phyloP scores from a whole-genome alignment of 495 filamentous ascomycete genomes.

The Xylaria scruposa region DNA sequence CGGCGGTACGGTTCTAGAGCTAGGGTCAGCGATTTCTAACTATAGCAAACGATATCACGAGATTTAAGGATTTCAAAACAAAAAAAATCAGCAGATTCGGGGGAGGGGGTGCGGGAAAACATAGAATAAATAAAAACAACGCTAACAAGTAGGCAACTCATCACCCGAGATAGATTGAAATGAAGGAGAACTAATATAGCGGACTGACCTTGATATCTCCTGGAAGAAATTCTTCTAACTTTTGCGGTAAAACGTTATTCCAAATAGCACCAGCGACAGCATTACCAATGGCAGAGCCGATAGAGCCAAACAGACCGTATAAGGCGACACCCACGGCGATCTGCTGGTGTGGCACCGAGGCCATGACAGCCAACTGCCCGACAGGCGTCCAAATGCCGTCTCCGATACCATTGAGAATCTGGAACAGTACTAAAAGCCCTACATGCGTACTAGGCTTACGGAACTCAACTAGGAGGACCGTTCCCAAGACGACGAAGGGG shows the following conservation, averaged over 20 bases:
- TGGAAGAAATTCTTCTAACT: slow-evolving; percentile 63
- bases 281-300: slow-evolving; percentile 71
- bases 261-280: slow-evolving; percentile 73
- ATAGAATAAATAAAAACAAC: too few species aligned
- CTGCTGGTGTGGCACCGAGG: slow-evolving; percentile 65
- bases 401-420: slow-evolving; percentile 68
- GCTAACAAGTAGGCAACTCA: slow-evolving; percentile 57
- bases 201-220: slow-evolving; percentile 33
- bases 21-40: too few species aligned
- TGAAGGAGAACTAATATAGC: slow-evolving; percentile 34
- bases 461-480: slow-evolving; percentile 71
- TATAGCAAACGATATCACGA: too few species aligned
- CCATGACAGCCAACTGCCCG: slow-evolving; percentile 71
- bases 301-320: slow-evolving; percentile 67
- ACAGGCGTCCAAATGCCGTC: slow-evolving; percentile 69
- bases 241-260: slow-evolving; percentile 61
- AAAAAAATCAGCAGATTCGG: too few species aligned
- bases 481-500: slow-evolving; percentile 63
- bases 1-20: too few species aligned
- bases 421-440: slow-evolving; percentile 66
- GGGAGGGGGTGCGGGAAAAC: too few species aligned
- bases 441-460: slow-evolving; percentile 58
- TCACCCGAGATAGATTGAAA: slow-evolving; percentile 49
- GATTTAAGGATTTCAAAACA: too few species aligned
- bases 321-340: slow-evolving; percentile 71